Evolutionary conservation across 2,329 filamentous ascomycete species (phyloP), one percentile per base, ranked within the genome.

Genomic region (Fusarium papillatum): DNA sequence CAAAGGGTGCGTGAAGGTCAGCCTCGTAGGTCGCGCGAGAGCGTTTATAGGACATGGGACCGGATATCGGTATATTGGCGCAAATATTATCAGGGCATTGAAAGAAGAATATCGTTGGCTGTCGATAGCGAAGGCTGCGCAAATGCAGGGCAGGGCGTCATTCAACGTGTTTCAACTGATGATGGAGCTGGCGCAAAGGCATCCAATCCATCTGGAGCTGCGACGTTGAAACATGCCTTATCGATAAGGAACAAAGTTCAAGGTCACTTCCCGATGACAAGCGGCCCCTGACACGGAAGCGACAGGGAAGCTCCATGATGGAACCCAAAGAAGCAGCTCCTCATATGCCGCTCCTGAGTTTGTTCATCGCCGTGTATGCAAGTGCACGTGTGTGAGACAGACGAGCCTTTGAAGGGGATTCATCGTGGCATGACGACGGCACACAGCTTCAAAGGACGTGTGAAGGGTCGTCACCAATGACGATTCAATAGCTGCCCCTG

Each of bases 11-110:
- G 83, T 91, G 88, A 61, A 92, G 85, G 80, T 96, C 93, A 79
- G 93, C 91, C 86, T 98, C 95, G 84, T 94, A 97, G 78, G 91
- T 90, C 78, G 91, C 91, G 80, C 93, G 93, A 80, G 93, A 93
- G 85, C 95, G 92, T 91, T 97, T 98, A 85, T 86, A 90, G 78
- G 94, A 91, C 94, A 96, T 96, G 84, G 79, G 75, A 69, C 63
- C 66, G 63, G 26, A 68, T 68, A 53, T 50, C 65, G 53, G 36
- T 39, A 57, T 68, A 59, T 61, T 64, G 24, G 39, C 43, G 64
- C 71, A 53, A 53, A 55, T 38, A 69, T 68, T 46, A 36, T 61
- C 70, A 57, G 67, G 72, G 64, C 75, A 76, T 76, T 63, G 66
- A 73, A 65, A 55, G 39, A 11, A 7, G 24, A 36, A 16, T 46